Percentiles rank a stretch among this genome's conserved stretches.
Conservation (phyloP, 495 filamentous ascomycete genomes). For the Collariella sp. region DNA sequence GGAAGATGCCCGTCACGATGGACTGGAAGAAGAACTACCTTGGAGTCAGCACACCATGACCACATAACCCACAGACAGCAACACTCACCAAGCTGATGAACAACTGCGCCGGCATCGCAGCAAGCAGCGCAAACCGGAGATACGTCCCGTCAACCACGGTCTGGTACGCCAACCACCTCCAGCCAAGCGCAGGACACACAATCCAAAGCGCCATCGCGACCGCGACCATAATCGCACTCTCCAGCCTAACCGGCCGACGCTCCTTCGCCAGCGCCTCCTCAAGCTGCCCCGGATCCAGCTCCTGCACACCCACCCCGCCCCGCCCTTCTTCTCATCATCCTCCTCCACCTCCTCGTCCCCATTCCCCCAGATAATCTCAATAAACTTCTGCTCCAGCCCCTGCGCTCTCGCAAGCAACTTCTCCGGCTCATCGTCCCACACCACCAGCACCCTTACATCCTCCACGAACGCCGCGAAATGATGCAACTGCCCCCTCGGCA, state of each 20-base stretch:
- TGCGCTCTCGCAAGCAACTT: slow-evolving; percentile 46
- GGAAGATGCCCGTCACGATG: slow-evolving; percentile 62
- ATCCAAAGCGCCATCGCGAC: slow-evolving; percentile 49
- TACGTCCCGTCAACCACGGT: slow-evolving; percentile 53
- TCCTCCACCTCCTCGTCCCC: slow-evolving; percentile 46
- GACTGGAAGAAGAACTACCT: slow-evolving; percentile 71
- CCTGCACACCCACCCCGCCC: slow-evolving; percentile 34
- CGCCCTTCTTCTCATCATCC: slow-evolving; percentile 40
- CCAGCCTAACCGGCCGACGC: slow-evolving; percentile 54
- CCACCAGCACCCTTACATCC: slow-evolving; percentile 54
- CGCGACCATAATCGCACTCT: slow-evolving; percentile 56
- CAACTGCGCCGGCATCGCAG: slow-evolving; percentile 49
- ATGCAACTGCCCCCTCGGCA: slow-evolving; percentile 57
- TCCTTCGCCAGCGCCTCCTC: slow-evolving; percentile 45
- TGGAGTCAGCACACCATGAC: slow-evolving; percentile 51
- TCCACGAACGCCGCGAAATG: slow-evolving; percentile 75
- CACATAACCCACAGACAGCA: slow-evolving; percentile 64
- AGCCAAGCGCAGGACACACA: slow-evolving; percentile 48
- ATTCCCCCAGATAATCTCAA: slow-evolving; percentile 47
- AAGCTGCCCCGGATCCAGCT: slow-evolving; percentile 43
- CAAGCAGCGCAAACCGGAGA: slow-evolving; percentile 54
- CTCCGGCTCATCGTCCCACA: slow-evolving; percentile 69
- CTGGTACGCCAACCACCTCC: slow-evolving; percentile 52
- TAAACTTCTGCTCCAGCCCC: slow-evolving; percentile 52
- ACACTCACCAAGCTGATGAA: slow-evolving; percentile 52